Conservation (phyloP, 345 rosid genomes). For the Brassica rapa region DNA sequence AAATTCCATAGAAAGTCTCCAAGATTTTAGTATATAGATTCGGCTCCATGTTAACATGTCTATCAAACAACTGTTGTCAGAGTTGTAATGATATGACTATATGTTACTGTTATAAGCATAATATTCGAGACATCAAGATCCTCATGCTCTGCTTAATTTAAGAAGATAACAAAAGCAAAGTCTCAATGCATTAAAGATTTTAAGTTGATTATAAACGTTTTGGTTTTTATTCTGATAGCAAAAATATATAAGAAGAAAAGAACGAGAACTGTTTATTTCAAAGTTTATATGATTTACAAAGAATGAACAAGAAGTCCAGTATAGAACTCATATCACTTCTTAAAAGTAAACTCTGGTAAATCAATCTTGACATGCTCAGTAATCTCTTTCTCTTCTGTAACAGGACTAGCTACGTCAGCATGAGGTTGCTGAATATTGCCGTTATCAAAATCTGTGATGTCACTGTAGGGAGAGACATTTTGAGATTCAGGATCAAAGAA, state of each 20-base stretch:
- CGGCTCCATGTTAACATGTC: not conserved
- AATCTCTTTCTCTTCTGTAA: conserved; percentile 28
- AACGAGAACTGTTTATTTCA: not conserved
- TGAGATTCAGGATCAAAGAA: conserved; percentile 47
- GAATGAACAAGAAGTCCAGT: conserved; percentile 16
- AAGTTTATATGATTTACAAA: conserved; percentile 30
- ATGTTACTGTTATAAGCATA: conserved; percentile 7
- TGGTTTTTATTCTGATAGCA: not conserved
- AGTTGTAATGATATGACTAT: conserved; percentile 2
- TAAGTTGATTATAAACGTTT: not conserved
- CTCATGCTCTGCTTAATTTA: not conserved
- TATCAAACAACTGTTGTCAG: conserved; percentile 10
- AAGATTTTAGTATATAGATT: conserved; percentile 23
- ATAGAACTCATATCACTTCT: conserved; percentile 23
- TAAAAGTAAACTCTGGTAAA: conserved; percentile 46
- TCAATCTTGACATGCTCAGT: conserved; percentile 36
- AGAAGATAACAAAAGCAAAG: not conserved
- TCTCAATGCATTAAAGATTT: not conserved
- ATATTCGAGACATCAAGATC: not conserved
- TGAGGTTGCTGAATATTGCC: conserved; percentile 19
- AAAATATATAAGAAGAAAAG: not conserved
- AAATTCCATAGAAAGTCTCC: conserved; percentile 13
- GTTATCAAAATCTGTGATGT: conserved; percentile 32
- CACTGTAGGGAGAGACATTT: conserved; percentile 23
- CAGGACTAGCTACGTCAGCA: conserved; percentile 19